Base-by-base conservation (phyloP, 78 protist species). In the Dictyostelium firmibasis region DNA sequence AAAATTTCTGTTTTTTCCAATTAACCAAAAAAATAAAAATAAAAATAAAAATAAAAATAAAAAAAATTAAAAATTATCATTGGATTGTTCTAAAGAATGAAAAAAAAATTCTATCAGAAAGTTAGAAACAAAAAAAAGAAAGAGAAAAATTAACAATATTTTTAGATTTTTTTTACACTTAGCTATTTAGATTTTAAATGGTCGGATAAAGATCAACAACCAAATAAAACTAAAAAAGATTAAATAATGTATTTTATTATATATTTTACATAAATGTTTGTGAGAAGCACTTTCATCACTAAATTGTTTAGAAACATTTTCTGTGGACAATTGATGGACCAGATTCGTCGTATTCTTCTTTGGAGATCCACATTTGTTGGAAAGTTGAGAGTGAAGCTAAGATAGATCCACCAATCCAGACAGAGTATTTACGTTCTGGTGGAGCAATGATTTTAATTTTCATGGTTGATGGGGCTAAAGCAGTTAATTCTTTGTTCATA, bases 281-380 rank as follows among this genome's bases (percentile, higher is more conserved):
- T n/a, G n/a, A n/a, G n/a, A n/a, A n/a, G n/a, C n/a, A n/a, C n/a
- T n/a, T n/a, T n/a, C n/a, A n/a, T n/a, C n/a, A n/a, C n/a, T n/a
- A n/a, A n/a, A n/a, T n/a, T n/a, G n/a, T n/a, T 47, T 47, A 47
- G 57, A 47, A 47, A 47, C 57, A 47, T 47, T 47, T 47, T 47
- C 57, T 47, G 57, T 47, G 57, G 57, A 47, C 57, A 47, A 47
- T 47, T 47, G 57, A 47, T 47, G 57, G 57, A 47, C 57, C 57
- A 9, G 57, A 47, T 47, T 47, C 57, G 57, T 47, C 67, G 31
- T 97, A 98, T 96, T 98, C 98, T 69, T 91, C 97, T 85, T 96
- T 91, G 93, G 98, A 93, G 94, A 98, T 97, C 98, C 98, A 98
- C 98, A 97, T 97, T 92, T 97, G 98, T 76, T 98, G 98, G 98